Evolutionary conservation across 192 early-diverging fungal genomes (phyloP).

Genomic region (Rhizoclosmatium globosum): DNA sequence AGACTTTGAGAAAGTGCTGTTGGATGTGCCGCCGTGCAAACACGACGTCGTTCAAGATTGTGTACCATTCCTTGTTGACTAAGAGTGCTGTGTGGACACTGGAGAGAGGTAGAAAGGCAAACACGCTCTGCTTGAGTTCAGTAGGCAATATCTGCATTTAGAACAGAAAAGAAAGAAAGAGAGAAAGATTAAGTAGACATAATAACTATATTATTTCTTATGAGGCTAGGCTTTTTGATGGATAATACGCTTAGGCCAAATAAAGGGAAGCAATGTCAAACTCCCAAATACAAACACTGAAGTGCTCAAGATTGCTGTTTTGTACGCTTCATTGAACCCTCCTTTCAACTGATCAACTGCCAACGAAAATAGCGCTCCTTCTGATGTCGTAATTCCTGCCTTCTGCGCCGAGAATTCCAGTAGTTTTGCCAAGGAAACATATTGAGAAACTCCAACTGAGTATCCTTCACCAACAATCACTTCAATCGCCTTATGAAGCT

Average conservation of each 20-base stretch:
- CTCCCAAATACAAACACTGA: constrained; percentile 48
- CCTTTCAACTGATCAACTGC: constrained; percentile 30
- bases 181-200: too few species aligned
- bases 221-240: too few species aligned
- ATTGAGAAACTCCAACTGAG: not conserved
- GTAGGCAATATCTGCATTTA: too few species aligned
- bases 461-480: not conserved
- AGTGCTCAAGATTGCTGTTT: constrained; percentile 6
- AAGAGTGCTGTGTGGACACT: too few species aligned
- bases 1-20: too few species aligned
- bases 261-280: constrained; percentile 9
- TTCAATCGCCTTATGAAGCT: not conserved
- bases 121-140: too few species aligned
- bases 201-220: too few species aligned
- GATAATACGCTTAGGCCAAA: constrained; percentile 1
- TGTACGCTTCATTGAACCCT: constrained; percentile 30
- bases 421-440: not conserved
- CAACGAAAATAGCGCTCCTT: not conserved
- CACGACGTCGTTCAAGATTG: too few species aligned
- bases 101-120: too few species aligned
- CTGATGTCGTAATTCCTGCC: not conserved
- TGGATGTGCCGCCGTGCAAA: too few species aligned
- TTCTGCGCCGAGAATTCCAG: not conserved
- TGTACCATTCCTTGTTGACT: too few species aligned
- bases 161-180: too few species aligned